Evolutionary conservation across 192 early-diverging fungal species (phyloP), one percentile per base, ranked within the genome.

Genomic region (Backusella tarrabulga): DNA sequence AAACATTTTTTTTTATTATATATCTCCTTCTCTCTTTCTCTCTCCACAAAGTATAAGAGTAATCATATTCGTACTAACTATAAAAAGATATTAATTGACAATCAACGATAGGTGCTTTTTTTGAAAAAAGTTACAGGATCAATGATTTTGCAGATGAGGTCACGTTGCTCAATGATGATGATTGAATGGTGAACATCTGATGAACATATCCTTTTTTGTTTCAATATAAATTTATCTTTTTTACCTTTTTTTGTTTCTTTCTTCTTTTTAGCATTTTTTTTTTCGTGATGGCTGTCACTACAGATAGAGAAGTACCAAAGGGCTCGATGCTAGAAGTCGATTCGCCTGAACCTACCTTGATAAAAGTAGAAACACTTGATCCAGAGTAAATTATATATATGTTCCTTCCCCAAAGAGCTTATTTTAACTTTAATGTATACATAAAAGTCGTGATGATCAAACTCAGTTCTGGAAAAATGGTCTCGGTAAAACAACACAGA

Each of bases 391-490:
- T 68, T 5, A 12, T 17, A 44, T 46, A 15, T 50, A 50, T 50
- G 7, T 50, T 19, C 19, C 17, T 3, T 3, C 32, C 46, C 46
- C 4, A 50, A 15, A 21, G n/a, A 50, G 21, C 42, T 0, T 44
- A n/a, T 7, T 3, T 14, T 50, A 50, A 50, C 46, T n/a, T 50
- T 50, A 50, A 0, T 32, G 2, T n/a, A 50, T n/a, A 50, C 17
- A n/a, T 50, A 63, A 8, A 34, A 78, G 77, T 3, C 66, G 75
- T 44, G 71, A 76, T 54, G 75, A 81, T 54, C 60, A 50, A 21
- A 72, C 71, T 32, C 76, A 81, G 29, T 21, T 78, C 36, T 91
- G 90, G 90, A 90, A 91, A 76, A 91, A 91, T 74, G 90, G 90
- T 6, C 81, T 91, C 1, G 90, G 90, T n/a, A 82, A 78, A 68